Percentiles rank a stretch among this genome's conserved stretches.
Conservation (phyloP, 331 rosid species). For the Malus hybrid region DNA sequence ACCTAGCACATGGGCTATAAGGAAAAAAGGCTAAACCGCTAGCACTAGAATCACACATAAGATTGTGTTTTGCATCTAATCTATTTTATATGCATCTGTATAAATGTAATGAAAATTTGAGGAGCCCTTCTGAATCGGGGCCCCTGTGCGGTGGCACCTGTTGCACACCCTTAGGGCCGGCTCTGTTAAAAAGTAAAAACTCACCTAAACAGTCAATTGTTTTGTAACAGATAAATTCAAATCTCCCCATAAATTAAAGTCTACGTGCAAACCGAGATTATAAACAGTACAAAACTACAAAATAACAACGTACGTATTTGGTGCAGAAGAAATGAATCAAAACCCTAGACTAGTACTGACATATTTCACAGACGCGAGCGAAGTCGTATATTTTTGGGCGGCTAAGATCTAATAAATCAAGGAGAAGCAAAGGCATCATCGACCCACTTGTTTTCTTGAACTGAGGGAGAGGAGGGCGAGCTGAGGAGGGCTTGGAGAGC, state of each 20-base stretch:
- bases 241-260: neutral
- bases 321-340: neutral
- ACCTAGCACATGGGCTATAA: too few species aligned
- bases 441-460: slow-evolving; percentile 19
- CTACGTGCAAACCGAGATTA: neutral
- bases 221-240: neutral
- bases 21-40: too few species aligned
- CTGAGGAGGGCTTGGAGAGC: slow-evolving; percentile 18
- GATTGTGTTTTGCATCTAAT: too few species aligned
- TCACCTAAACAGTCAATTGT: neutral
- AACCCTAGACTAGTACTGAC: neutral
- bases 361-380: neutral
- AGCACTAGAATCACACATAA: too few species aligned
- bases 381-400: neutral
- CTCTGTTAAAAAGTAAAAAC: too few species aligned
- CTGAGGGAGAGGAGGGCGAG: slow-evolving; percentile 5
- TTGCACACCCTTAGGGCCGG: too few species aligned
- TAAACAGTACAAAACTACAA: neutral
- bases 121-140: too few species aligned
- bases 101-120: too few species aligned
- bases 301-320: neutral
- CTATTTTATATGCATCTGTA: too few species aligned
- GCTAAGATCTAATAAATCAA: neutral
- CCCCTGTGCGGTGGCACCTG: too few species aligned
- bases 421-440: slow-evolving; percentile 38